phyloP scores from a whole-genome alignment of 345 rosid genomes.

The Viola odorata region DNA sequence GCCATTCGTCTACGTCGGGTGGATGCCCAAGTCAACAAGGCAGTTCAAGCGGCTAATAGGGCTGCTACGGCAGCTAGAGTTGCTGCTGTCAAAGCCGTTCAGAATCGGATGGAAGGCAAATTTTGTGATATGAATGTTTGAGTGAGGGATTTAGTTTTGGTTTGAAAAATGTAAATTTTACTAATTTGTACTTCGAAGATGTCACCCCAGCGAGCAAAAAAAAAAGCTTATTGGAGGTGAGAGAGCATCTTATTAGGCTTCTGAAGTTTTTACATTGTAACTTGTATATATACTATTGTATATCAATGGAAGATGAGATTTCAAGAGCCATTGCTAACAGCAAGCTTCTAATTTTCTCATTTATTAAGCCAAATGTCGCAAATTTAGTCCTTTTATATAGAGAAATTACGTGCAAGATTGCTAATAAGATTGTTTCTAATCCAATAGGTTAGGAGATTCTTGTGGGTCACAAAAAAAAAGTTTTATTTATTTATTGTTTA shows the following conservation, averaged over 20 bases:
- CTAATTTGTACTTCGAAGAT: constrained; percentile 17
- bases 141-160: constrained; percentile 16
- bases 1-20: constrained; percentile 52
- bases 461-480: too few species aligned
- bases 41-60: constrained; percentile 64
- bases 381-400: too few species aligned
- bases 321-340: not conserved
- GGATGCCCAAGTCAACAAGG: constrained; percentile 73
- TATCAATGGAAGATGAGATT: constrained; percentile 35
- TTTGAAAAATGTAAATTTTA: constrained; percentile 33
- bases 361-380: too few species aligned
- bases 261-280: constrained; percentile 28
- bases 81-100: constrained; percentile 92
- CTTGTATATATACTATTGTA: constrained; percentile 43
- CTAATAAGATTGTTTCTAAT: too few species aligned
- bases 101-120: constrained; percentile 80
- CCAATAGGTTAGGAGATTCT: too few species aligned
- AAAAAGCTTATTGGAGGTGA: constrained; percentile 42
- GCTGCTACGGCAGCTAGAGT: constrained; percentile 97
- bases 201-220: constrained; percentile 38
- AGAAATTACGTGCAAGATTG: too few species aligned
- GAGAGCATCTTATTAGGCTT: constrained; percentile 23
- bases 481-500: too few species aligned
- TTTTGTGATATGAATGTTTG: constrained; percentile 60
- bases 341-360: too few species aligned